These are phyloP conservation scores for Polyplosphaeria fusca DNA, from an alignment of 495 filamentous ascomycete genomes.

Conservation along the genomic window DNA sequence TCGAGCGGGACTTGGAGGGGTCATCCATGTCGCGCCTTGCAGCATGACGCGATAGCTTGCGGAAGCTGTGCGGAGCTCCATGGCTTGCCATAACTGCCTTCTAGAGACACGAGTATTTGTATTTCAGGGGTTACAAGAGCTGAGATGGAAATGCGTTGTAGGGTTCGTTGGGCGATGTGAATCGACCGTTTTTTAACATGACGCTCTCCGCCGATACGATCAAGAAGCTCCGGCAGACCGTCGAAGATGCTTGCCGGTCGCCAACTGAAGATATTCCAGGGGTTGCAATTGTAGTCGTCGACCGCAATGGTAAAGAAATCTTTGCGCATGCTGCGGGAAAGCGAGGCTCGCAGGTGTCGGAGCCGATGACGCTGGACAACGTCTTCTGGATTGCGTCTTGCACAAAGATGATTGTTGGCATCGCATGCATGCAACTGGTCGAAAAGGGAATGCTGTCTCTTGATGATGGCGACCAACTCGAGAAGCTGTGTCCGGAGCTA, in stretches of 20 bases:
- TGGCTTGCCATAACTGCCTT: too few species aligned
- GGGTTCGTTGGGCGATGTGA: too few species aligned
- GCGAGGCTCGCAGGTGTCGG: constrained; percentile 39
- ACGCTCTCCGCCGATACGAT: constrained; percentile 16
- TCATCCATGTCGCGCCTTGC: too few species aligned
- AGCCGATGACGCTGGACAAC: constrained; percentile 51
- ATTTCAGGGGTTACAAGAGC: too few species aligned
- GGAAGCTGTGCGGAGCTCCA: too few species aligned
- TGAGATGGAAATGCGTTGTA: too few species aligned
- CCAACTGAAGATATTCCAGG: constrained; percentile 46
- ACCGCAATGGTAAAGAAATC: constrained; percentile 48
- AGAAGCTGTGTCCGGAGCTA: constrained; percentile 52
- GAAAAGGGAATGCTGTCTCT: constrained; percentile 54
- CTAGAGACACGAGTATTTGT: too few species aligned
- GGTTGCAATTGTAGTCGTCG: constrained; percentile 48
- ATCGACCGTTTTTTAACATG: too few species aligned
- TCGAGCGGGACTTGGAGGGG: too few species aligned
- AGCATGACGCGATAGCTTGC: too few species aligned
- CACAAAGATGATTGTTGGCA: constrained; percentile 39
- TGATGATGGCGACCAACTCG: constrained; percentile 50
- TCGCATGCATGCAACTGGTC: constrained; percentile 62
- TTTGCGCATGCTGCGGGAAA: constrained; percentile 50
- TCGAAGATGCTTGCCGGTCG: constrained; percentile 45
- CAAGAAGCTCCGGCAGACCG: constrained; percentile 26
- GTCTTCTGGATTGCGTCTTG: constrained; percentile 60